Percentiles rank a stretch among this genome's conserved stretches.
phyloP scores from a whole-genome alignment of 306 rosid species.

The Betula pendula region DNA sequence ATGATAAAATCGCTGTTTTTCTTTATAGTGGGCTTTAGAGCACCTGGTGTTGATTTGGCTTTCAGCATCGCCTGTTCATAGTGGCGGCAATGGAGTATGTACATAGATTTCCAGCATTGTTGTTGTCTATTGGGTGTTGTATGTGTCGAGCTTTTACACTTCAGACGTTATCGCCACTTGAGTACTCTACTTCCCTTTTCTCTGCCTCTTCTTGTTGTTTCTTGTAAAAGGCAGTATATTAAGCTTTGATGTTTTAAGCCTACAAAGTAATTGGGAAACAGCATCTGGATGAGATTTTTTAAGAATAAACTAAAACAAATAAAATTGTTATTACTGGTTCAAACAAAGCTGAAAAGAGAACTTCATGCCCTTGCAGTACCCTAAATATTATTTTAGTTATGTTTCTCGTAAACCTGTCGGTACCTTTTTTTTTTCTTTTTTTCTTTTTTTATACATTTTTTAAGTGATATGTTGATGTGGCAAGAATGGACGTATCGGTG shows the following conservation, averaged over 20 bases:
- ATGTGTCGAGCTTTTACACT: not conserved
- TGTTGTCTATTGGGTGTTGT: not conserved
- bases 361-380: too few relatives aligned
- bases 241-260: not conserved
- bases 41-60: not conserved
- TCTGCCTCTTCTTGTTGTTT: not conserved
- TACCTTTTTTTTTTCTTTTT: too few relatives aligned
- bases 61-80: not conserved
- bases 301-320: too few relatives aligned
- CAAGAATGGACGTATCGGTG: too few relatives aligned
- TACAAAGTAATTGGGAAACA: not conserved
- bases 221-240: not conserved
- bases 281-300: not conserved
- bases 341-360: too few relatives aligned
- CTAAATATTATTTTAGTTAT: too few relatives aligned
- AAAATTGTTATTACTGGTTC: too few relatives aligned
- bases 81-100: slow-evolving; percentile 19
- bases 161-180: not conserved
- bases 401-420: too few relatives aligned
- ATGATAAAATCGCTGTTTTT: not conserved
- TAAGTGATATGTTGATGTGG: too few relatives aligned
- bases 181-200: not conserved
- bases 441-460: too few relatives aligned
- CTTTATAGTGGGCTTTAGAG: not conserved
- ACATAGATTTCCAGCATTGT: not conserved